Evolutionary conservation across 2,329 filamentous ascomycete genomes (phyloP).

Genomic region (Phaeosphaeria sp.): DNA sequence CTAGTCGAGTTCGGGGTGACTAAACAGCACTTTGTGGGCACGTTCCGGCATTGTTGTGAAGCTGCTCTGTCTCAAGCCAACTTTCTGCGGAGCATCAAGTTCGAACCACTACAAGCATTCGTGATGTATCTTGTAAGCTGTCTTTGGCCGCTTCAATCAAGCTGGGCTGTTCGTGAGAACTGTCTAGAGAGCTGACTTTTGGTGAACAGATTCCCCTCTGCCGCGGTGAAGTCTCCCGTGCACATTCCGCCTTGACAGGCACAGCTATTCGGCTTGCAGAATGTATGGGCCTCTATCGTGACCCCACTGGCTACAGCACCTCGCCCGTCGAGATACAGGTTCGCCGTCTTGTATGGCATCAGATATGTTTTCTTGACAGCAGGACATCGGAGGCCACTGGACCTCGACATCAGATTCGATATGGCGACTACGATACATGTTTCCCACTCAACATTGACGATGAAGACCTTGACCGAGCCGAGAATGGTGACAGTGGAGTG

Average conservation of each 20-base stretch:
- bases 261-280: conserved; percentile 76
- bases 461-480: conserved; percentile 59
- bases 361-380: conserved; percentile 78
- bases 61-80: conserved; percentile 72
- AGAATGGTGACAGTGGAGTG: conserved; percentile 38
- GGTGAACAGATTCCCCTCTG: conserved; percentile 69
- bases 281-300: conserved; percentile 78
- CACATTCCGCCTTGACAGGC: conserved; percentile 75
- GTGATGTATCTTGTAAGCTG: conserved; percentile 74
- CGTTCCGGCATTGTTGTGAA: conserved; percentile 66
- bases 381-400: conserved; percentile 78
- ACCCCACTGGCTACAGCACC: conserved; percentile 71
- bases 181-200: conserved; percentile 7
- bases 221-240: conserved; percentile 73
- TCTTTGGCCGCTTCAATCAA: not conserved
- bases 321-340: conserved; percentile 74
- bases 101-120: conserved; percentile 79
- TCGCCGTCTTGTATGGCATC: conserved; percentile 76
- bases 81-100: conserved; percentile 72
- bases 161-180: not conserved
- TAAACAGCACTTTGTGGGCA: conserved; percentile 66
- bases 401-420: conserved; percentile 72
- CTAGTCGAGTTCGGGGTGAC: conserved; percentile 62
- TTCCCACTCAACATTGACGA: conserved; percentile 76
- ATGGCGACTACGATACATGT: conserved; percentile 76